These are phyloP conservation scores for Fusarium avenaceum DNA, from an alignment of 2,329 filamentous ascomycete genomes.

Conservation along the genomic window DNA sequence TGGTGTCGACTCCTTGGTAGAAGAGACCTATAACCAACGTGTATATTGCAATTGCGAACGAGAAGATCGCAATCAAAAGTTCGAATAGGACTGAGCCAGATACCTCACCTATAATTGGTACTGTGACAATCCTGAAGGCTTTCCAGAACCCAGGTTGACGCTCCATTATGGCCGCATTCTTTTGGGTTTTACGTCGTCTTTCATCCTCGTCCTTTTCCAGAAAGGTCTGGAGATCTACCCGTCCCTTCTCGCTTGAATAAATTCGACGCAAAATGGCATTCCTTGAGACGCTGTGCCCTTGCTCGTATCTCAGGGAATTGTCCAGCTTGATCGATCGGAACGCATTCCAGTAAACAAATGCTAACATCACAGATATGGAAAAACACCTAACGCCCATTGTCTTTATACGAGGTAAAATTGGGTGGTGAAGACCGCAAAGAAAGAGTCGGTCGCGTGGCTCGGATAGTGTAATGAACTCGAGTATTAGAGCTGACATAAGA, in stretches of 20 bases:
- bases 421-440: constrained; percentile 21
- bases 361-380: constrained; percentile 12
- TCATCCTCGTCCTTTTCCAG: background rate
- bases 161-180: constrained; percentile 6
- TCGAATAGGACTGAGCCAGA: constrained; percentile 23
- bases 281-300: constrained; percentile 4
- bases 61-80: constrained; percentile 12
- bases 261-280: constrained; percentile 8
- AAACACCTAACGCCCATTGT: constrained; percentile 3
- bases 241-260: constrained; percentile 1
- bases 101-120: constrained; percentile 16
- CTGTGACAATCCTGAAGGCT: constrained; percentile 7
- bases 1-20: constrained; percentile 2
- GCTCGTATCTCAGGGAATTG: background rate
- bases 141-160: constrained; percentile 7
- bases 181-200: constrained; percentile 1
- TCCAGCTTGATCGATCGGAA: constrained; percentile 24
- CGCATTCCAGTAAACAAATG: constrained; percentile 30
- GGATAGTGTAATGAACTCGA: constrained; percentile 16
- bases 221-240: constrained; percentile 12
- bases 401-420: background rate
- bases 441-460: constrained; percentile 21
- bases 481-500: constrained; percentile 6
- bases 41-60: constrained; percentile 15
- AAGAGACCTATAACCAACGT: constrained; percentile 13